phyloP scores from a whole-genome alignment of 2,329 filamentous ascomycete species.

The Verticillium klebahnii region DNA sequence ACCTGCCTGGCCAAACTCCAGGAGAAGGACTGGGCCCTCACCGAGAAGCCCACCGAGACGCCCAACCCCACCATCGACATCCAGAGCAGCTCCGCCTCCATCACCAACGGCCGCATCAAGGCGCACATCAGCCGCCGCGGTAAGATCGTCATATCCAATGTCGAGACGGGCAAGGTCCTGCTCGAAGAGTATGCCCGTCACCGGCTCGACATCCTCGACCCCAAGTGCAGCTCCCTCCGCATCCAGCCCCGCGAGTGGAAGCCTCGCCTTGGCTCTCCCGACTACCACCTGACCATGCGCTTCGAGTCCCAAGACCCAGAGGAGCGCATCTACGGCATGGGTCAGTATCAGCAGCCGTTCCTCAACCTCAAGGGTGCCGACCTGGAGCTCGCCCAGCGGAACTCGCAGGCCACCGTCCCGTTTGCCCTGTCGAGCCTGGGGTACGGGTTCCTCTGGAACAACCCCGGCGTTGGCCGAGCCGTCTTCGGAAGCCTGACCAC shows the following conservation, averaged over 20 bases:
- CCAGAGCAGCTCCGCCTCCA: conserved; percentile 10
- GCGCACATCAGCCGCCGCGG: conserved; percentile 19
- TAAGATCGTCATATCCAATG: conserved; percentile 20
- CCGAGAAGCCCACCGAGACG: conserved; percentile 4
- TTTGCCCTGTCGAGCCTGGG: conserved; percentile 56
- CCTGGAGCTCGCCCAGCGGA: conserved; percentile 60
- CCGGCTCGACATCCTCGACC: conserved; percentile 35
- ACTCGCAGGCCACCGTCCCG: conserved; percentile 61
- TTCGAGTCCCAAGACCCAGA: conserved; percentile 49
- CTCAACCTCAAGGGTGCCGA: conserved; percentile 60
- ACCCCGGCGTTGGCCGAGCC: conserved; percentile 55
- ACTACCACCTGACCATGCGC: conserved; percentile 53
- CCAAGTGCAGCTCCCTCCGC: conserved; percentile 53
- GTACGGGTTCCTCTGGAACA: conserved; percentile 65
- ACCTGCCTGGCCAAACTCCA: conserved; percentile 31
- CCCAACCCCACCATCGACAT: conserved; percentile 12
- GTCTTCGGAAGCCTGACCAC: conserved; percentile 58
- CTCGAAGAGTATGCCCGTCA: conserved; percentile 24
- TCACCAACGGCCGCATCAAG: conserved; percentile 22
- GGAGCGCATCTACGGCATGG: conserved; percentile 65
- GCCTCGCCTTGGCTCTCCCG: conserved; percentile 40
- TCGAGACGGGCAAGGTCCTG: conserved; percentile 14
- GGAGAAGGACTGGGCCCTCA: conserved; percentile 30
- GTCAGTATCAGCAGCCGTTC: conserved; percentile 61
- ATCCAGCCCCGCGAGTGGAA: conserved; percentile 55